A percentile compares a stretch with the other conserved stretches of the same genome.
Evolutionary conservation across 2,329 filamentous ascomycete genomes (phyloP).

Genomic region (Xylaria hypoxylon): DNA sequence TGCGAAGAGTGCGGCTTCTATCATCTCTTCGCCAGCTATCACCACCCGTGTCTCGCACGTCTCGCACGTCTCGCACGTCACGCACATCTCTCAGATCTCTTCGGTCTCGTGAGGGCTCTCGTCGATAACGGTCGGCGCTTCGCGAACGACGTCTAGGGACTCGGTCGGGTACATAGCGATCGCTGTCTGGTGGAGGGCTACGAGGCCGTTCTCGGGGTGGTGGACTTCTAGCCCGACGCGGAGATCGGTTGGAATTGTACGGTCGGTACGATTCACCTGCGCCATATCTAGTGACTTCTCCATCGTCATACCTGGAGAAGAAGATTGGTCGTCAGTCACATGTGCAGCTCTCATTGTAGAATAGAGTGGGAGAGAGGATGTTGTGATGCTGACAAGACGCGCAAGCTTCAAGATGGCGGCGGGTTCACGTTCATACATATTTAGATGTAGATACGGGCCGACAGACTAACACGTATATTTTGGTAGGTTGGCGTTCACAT

Average conservation of each 20-base stretch:
- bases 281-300: conserved; percentile 71
- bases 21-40: conserved; percentile 56
- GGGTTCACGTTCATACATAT: not conserved
- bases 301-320: conserved; percentile 66
- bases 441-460: not conserved
- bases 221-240: conserved; percentile 52
- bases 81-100: conserved; percentile 35
- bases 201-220: conserved; percentile 52
- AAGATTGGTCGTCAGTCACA: conserved; percentile 3
- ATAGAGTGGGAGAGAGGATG: not conserved
- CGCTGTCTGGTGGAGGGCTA: conserved; percentile 54
- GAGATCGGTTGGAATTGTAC: conserved; percentile 64
- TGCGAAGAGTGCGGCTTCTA: conserved; percentile 54
- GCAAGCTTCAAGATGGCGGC: not conserved
- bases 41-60: conserved; percentile 41
- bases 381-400: not conserved
- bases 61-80: conserved; percentile 33
- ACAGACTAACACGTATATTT: not conserved
- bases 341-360: not conserved
- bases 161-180: conserved; percentile 57
- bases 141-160: conserved; percentile 58
- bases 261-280: conserved; percentile 72
- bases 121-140: conserved; percentile 56
- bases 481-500: not conserved
- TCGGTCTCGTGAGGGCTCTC: conserved; percentile 53